Percentiles rank a stretch among this genome's conserved stretches.
phyloP scores from a whole-genome alignment of 441 rosid species.

The Croton setiger region DNA sequence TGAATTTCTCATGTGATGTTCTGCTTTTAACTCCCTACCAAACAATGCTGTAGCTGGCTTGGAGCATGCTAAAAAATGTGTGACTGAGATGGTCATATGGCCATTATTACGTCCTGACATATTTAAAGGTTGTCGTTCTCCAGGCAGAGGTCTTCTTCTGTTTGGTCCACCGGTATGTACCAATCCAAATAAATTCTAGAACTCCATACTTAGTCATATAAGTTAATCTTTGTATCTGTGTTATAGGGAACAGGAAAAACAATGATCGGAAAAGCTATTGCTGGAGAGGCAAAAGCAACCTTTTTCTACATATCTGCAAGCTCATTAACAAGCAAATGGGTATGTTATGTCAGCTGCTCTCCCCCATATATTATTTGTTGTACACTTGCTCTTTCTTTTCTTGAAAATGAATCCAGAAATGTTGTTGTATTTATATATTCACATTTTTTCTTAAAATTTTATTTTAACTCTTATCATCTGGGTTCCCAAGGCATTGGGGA shows the following conservation, averaged over 20 bases:
- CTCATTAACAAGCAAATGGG: constrained; percentile 99
- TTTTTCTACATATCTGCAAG: constrained; percentile 97
- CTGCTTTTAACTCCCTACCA: constrained; percentile 24
- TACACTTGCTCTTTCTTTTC: constrained; percentile 1
- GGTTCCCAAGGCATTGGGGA: constrained; percentile 8
- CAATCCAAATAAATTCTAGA: constrained; percentile 19
- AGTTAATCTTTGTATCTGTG: constrained; percentile 12
- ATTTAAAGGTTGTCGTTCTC: constrained; percentile 93
- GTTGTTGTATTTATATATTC: neutral
- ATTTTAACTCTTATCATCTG: neutral
- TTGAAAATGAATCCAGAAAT: constrained; percentile 5
- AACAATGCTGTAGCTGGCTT: constrained; percentile 67
- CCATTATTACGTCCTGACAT: constrained; percentile 92
- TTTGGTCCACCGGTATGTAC: constrained; percentile 92
- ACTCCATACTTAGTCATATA: constrained; percentile 12
- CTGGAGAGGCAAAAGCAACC: constrained; percentile 98
- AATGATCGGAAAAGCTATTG: constrained; percentile 98
- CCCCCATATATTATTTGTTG: constrained; percentile 11
- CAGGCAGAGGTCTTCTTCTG: constrained; percentile 97
- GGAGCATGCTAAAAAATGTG: constrained; percentile 98
- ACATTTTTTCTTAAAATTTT: neutral
- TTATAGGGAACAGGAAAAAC: constrained; percentile 95
- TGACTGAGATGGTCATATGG: constrained; percentile 98
- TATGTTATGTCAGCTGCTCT: constrained; percentile 29
- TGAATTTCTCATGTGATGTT: constrained; percentile 16